Conservation (phyloP, 345 rosid genomes). For the Arabis hirsuta region DNA sequence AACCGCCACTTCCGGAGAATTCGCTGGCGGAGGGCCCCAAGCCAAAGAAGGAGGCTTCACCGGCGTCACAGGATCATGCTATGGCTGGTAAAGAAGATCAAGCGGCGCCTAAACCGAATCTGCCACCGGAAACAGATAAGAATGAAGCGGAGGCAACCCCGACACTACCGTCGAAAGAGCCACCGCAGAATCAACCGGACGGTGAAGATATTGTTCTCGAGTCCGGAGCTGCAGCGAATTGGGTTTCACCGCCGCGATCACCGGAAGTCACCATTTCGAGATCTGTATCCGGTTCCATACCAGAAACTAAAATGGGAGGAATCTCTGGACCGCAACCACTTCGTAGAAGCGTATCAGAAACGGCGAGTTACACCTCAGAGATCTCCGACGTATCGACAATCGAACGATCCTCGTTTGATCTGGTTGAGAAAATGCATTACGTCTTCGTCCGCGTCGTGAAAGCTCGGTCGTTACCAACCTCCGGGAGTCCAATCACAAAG, state of each 20-base stretch:
- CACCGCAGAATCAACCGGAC: conserved; percentile 24
- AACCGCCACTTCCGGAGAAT: conserved; percentile 29
- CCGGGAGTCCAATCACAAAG: conserved; percentile 65
- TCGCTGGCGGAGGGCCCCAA: conserved; percentile 7
- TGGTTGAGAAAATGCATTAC: conserved; percentile 94
- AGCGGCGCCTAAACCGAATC: conserved; percentile 29
- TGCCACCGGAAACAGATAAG: conserved; percentile 30
- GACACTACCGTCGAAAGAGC: conserved; percentile 35
- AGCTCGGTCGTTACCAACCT: conserved; percentile 71
- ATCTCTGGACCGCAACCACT: conserved; percentile 57
- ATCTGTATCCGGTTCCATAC: conserved; percentile 50
- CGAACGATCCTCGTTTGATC: conserved; percentile 83
- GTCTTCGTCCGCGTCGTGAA: conserved; percentile 81
- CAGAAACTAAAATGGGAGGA: conserved; percentile 52
- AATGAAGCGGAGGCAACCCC: not conserved
- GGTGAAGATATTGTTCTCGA: conserved; percentile 44
- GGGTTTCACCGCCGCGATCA: conserved; percentile 39
- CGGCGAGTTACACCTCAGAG: conserved; percentile 56
- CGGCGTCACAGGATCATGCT: conserved; percentile 38
- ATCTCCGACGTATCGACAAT: conserved; percentile 57
- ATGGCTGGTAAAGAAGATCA: conserved; percentile 41
- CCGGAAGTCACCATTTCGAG: conserved; percentile 54
- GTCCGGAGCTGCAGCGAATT: conserved; percentile 26
- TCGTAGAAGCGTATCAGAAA: conserved; percentile 46
- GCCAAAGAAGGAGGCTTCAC: conserved; percentile 28